These are phyloP conservation scores for Thalassiosira ordinaria DNA, from an alignment of 352 stramenopile species.

Conservation along the genomic window DNA sequence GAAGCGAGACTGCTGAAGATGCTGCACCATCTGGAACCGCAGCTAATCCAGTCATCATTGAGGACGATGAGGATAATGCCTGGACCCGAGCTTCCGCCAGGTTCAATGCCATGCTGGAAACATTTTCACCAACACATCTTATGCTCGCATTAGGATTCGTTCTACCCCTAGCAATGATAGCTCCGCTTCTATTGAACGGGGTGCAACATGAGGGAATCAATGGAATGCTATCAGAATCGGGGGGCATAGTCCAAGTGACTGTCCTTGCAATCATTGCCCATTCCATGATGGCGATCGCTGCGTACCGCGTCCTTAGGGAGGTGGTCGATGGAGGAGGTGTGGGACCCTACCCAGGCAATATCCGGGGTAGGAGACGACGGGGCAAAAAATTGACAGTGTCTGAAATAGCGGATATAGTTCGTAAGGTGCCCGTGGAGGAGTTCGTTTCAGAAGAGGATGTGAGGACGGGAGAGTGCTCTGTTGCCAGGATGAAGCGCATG, in stretches of 20 bases:
- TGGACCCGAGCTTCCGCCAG: neutral
- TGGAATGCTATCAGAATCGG: constrained; percentile 3
- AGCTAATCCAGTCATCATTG: constrained; percentile 20
- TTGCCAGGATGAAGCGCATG: constrained; percentile 50
- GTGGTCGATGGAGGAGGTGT: constrained; percentile 13
- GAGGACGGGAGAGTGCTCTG: constrained; percentile 26
- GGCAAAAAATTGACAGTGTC: constrained; percentile 30
- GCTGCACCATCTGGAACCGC: constrained; percentile 18
- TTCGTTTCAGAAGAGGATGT: constrained; percentile 49
- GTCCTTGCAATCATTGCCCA: constrained; percentile 39
- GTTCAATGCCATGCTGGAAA: neutral
- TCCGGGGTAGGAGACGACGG: neutral
- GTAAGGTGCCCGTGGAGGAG: constrained; percentile 51
- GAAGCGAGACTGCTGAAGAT: neutral
- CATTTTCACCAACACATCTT: constrained; percentile 24
- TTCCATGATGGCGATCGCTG: constrained; percentile 38
- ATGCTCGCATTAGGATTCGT: constrained; percentile 31
- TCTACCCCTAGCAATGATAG: constrained; percentile 28
- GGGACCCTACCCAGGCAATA: constrained; percentile 27
- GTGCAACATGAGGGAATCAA: constrained; percentile 12
- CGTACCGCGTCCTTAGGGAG: constrained; percentile 36
- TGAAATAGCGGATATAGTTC: constrained; percentile 43
- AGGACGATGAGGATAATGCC: constrained; percentile 22
- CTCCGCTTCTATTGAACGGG: constrained; percentile 39
- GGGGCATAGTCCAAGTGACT: constrained; percentile 21